These are phyloP conservation scores for Cydonia oblonga DNA, from an alignment of 331 rosid genomes.

Conservation along the genomic window DNA sequence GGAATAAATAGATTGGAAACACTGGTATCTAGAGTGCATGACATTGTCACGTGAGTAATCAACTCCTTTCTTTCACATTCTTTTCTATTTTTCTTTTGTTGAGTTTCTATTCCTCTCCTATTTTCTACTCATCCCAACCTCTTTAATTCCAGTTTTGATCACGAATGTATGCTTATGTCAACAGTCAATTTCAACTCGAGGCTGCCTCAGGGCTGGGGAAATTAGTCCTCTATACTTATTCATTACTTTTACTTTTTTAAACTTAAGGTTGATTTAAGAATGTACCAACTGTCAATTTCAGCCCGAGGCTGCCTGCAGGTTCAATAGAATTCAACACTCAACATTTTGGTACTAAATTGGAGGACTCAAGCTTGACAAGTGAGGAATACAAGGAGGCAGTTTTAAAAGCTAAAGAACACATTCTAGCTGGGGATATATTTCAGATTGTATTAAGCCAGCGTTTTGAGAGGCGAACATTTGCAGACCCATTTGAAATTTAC, in stretches of 20 bases:
- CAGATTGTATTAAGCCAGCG: slow-evolving; percentile 93
- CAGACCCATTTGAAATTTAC: slow-evolving; percentile 86
- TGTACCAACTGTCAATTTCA: slow-evolving; percentile 25
- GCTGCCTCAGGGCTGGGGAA: background rate
- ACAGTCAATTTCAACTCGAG: background rate
- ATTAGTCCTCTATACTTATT: background rate
- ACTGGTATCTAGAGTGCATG: slow-evolving; percentile 62
- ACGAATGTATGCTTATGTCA: background rate
- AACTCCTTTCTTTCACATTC: background rate
- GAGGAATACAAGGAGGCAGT: slow-evolving; percentile 74
- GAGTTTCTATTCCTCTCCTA: background rate
- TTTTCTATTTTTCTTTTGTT: background rate
- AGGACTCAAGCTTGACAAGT: slow-evolving; percentile 58
- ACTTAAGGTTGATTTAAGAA: background rate
- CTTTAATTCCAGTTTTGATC: background rate
- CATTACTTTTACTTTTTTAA: background rate
- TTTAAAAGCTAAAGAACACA: slow-evolving; percentile 74
- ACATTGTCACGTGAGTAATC: slow-evolving; percentile 46
- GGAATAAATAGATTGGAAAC: slow-evolving; percentile 46
- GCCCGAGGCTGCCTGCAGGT: slow-evolving; percentile 81
- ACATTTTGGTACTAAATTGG: slow-evolving; percentile 62
- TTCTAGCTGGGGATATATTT: slow-evolving; percentile 80
- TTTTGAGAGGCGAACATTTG: slow-evolving; percentile 84
- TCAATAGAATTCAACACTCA: slow-evolving; percentile 44
- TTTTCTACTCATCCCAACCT: background rate